Conservation (phyloP, 345 rosid genomes). For the Salix dunnii region DNA sequence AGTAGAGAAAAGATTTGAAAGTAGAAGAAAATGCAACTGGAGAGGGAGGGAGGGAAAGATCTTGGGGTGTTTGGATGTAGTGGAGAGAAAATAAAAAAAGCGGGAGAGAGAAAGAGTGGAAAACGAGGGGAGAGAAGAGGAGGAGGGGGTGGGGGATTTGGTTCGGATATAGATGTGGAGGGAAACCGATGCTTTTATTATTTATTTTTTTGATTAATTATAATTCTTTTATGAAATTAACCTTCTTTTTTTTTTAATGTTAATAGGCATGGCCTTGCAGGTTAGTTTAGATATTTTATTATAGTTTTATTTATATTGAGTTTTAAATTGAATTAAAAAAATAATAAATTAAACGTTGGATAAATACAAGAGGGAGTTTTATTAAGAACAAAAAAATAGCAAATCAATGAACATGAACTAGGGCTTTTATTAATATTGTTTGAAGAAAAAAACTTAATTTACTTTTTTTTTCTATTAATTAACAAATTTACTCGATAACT, state of each 20-base stretch:
- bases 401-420: too few relatives aligned
- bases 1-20: background rate
- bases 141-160: slow-evolving; percentile 57
- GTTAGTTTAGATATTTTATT: too few relatives aligned
- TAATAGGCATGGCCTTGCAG: too few relatives aligned
- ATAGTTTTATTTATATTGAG: too few relatives aligned
- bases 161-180: slow-evolving; percentile 97
- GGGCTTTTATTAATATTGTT: too few relatives aligned
- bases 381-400: too few relatives aligned
- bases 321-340: too few relatives aligned
- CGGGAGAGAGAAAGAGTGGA: slow-evolving; percentile 50
- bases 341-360: too few relatives aligned
- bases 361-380: background rate
- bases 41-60: slow-evolving; percentile 22
- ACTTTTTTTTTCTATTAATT: too few relatives aligned
- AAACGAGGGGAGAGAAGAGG: slow-evolving; percentile 54
- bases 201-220: background rate
- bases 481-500: too few relatives aligned
- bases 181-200: slow-evolving; percentile 45
- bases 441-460: too few relatives aligned
- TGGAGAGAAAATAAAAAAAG: slow-evolving; percentile 24
- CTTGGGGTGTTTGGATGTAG: slow-evolving; percentile 31
- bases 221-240: background rate
- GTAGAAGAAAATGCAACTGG: slow-evolving; percentile 7
- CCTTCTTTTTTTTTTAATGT: background rate